phyloP scores from a whole-genome alignment of 73 alveolate species.

The Tetrahymena elliotti region DNA sequence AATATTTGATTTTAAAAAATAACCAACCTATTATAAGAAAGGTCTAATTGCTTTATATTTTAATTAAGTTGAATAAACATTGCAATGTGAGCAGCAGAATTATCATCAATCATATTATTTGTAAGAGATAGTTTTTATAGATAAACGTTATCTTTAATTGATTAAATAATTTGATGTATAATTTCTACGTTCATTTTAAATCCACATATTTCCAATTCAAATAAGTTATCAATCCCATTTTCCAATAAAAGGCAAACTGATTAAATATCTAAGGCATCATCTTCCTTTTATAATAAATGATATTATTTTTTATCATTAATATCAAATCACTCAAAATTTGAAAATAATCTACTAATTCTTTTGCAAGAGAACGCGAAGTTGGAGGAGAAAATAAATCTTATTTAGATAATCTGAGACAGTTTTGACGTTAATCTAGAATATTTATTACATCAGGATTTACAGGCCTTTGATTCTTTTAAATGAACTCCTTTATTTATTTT shows the following conservation, averaged over 20 bases:
- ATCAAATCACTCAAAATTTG: background rate
- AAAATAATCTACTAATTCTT: background rate
- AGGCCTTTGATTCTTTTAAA: background rate
- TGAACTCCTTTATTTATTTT: background rate
- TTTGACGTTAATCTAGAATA: background rate
- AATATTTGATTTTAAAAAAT: too few relatives aligned
- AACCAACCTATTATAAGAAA: background rate
- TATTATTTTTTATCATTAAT: background rate
- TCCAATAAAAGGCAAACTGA: background rate
- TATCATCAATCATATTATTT: background rate
- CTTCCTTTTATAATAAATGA: background rate
- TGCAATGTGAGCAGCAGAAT: background rate
- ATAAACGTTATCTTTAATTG: background rate
- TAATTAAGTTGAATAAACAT: background rate
- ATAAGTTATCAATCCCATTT: background rate
- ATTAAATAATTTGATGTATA: background rate
- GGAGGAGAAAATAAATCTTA: background rate
- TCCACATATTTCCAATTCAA: background rate
- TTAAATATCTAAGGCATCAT: background rate
- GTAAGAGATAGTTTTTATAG: background rate
- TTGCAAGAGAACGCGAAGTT: background rate
- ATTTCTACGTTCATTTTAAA: background rate
- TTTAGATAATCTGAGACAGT: background rate
- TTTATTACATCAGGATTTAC: background rate
- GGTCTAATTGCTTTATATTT: background rate